Evolutionary conservation across 495 filamentous ascomycete species (phyloP).

Genomic region (Podospora pseudopauciseta): DNA sequence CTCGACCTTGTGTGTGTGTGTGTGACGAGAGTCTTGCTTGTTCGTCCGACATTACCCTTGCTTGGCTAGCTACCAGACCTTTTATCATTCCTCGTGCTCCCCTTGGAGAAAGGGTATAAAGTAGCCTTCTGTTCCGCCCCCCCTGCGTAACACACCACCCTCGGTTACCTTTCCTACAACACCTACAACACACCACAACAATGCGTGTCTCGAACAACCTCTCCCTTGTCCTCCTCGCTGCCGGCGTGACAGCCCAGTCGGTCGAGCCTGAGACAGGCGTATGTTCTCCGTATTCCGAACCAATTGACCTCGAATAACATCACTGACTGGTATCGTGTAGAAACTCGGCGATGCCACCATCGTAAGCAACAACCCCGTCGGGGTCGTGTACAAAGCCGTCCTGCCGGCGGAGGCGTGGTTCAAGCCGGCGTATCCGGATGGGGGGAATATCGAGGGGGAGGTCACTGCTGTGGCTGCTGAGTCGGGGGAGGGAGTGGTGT

Average conservation of each 20-base stretch:
- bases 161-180: not conserved
- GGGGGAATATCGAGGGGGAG: constrained; percentile 57
- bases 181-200: constrained; percentile 4
- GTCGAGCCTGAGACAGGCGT: constrained; percentile 20
- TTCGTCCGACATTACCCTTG: not conserved
- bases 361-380: constrained; percentile 59
- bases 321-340: constrained; percentile 16
- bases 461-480: constrained; percentile 52
- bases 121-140: not conserved
- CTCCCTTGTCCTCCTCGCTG: constrained; percentile 26
- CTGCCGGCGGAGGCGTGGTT: constrained; percentile 53
- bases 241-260: constrained; percentile 22
- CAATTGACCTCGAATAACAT: not conserved
- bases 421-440: constrained; percentile 45
- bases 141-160: not conserved
- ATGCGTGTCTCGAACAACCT: constrained; percentile 27
- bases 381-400: constrained; percentile 55
- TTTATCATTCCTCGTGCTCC: not conserved
- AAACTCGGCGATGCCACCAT: constrained; percentile 53
- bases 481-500: constrained; percentile 60
- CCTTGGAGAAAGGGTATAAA: not conserved
- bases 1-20: not conserved
- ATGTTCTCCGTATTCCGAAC: constrained; percentile 8
- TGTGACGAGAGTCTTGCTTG: not conserved
- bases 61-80: not conserved